Percentiles rank a stretch among this genome's conserved stretches.
Evolutionary conservation across 768 basidiomycete species (phyloP).

Genomic region (Mycena epipterygia): DNA sequence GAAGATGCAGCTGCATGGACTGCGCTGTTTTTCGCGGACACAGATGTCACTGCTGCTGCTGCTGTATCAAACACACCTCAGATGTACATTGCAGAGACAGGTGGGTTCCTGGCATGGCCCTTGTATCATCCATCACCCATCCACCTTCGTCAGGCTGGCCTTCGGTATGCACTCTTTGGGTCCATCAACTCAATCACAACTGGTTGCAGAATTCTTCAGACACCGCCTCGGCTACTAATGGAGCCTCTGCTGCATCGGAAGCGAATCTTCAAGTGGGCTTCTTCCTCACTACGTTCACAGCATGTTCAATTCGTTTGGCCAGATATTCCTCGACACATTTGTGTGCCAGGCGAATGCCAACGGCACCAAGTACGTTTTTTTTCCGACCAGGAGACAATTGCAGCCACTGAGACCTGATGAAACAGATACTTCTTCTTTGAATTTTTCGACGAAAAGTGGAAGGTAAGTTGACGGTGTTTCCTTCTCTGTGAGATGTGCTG

Average conservation of each 20-base stretch:
- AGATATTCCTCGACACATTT: slow-evolving; percentile 89
- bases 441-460: slow-evolving; percentile 88
- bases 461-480: slow-evolving; percentile 56
- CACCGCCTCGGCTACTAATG: slow-evolving; percentile 70
- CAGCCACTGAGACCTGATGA: background rate
- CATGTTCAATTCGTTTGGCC: slow-evolving; percentile 16
- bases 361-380: slow-evolving; percentile 88
- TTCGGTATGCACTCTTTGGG: slow-evolving; percentile 60
- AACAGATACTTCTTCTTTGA: slow-evolving; percentile 79
- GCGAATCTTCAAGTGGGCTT: slow-evolving; percentile 67
- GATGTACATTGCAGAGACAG: slow-evolving; percentile 96
- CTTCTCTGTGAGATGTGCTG: slow-evolving; percentile 8
- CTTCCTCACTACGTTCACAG: background rate
- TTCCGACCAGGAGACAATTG: slow-evolving; percentile 39
- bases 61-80: slow-evolving; percentile 76
- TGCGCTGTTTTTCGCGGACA: slow-evolving; percentile 76
- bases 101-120: slow-evolving; percentile 49
- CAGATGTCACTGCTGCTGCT: slow-evolving; percentile 71
- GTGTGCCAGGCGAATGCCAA: slow-evolving; percentile 90
- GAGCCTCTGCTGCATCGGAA: slow-evolving; percentile 73
- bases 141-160: slow-evolving; percentile 64
- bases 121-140: background rate
- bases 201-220: slow-evolving; percentile 69
- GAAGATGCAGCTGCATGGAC: slow-evolving; percentile 86
- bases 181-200: background rate